Evolutionary conservation across 1,139 yeast genomes (phyloP), one percentile per base, ranked within the genome.

Genomic region (Magnusiomyces fungicola): DNA sequence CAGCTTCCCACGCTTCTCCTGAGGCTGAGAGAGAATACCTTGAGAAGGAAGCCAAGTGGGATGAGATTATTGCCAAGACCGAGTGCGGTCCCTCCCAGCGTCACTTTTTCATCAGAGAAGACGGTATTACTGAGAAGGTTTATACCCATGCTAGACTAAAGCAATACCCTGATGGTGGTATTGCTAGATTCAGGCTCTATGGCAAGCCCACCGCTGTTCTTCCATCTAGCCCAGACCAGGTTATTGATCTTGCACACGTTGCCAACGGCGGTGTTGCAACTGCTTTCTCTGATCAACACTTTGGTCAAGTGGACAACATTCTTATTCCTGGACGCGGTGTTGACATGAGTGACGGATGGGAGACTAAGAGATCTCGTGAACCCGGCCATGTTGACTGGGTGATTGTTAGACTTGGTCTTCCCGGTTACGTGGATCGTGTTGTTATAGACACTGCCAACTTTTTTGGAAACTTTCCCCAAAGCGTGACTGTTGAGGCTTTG

Each of bases 331-430:
- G 97, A 10, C 79, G 97, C 55, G 98, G 98, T 45, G 79, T 75
- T 58, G 96, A 90, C 67, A 90, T 92, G 97, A 81, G 95, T 45
- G 97, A 92, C 62, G 98, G 98, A 16, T 90, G 97, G 97, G 97
- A 90, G 67, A 90, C 97, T n/a, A 79, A 79, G 58, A 79, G 97
- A 64, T 87, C 96, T 1, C 77, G 97, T 65, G 75, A 71, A 19
- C 77, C 81, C 3, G 90, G 87, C 39, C 97, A 90, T 65, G 80
- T 77, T 37, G 97, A 90, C 71, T 90, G 97, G 96, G 96, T 80
- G 2, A 75, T 86, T 47, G 76, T 90, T 51, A 78, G 82, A 60
- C 75, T 90, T 50, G 97, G 96, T 21, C 78, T 83, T 27, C 69
- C 72, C 24, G 72, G 73, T 9, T 55, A 58, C 45, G 71, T 87